A percentile compares a stretch with the other conserved stretches of the same genome.
phyloP scores from a whole-genome alignment of 495 filamentous ascomycete species.

The Neurospora pannonica region DNA sequence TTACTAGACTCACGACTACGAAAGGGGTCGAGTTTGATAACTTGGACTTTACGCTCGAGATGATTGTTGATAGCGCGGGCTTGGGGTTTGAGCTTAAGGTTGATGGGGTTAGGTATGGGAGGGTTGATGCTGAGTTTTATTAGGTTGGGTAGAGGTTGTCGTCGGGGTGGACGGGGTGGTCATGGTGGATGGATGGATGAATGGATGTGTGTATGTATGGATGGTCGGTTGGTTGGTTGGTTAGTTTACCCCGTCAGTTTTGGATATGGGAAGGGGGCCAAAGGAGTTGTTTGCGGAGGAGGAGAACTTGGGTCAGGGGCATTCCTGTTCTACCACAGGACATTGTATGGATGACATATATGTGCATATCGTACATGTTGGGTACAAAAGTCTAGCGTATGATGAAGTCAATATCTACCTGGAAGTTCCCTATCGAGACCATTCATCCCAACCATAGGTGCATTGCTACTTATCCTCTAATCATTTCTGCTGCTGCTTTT shows the following conservation, averaged over 20 bases:
- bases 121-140: constrained; percentile 64
- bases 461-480: neutral
- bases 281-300: neutral
- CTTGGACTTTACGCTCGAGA: constrained; percentile 64
- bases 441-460: neutral
- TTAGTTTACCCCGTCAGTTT: neutral
- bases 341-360: neutral
- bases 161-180: neutral
- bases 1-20: constrained; percentile 61
- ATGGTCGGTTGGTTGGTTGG: neutral
- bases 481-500: neutral
- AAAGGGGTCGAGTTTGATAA: constrained; percentile 65
- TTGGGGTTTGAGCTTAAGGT: constrained; percentile 65
- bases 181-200: neutral
- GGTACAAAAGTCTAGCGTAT: neutral
- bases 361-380: neutral
- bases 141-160: constrained; percentile 2
- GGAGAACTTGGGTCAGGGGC: neutral
- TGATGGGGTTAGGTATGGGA: constrained; percentile 60
- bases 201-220: too few species aligned
- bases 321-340: neutral
- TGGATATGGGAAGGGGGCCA: neutral
- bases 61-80: constrained; percentile 64
- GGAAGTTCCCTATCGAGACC: neutral
- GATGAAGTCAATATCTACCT: neutral